A percentile compares a stretch with the other conserved stretches of the same genome.
These are phyloP conservation scores for Erigeron canadensis DNA, from an alignment of 129 eudicot genomes.

Conservation along the genomic window DNA sequence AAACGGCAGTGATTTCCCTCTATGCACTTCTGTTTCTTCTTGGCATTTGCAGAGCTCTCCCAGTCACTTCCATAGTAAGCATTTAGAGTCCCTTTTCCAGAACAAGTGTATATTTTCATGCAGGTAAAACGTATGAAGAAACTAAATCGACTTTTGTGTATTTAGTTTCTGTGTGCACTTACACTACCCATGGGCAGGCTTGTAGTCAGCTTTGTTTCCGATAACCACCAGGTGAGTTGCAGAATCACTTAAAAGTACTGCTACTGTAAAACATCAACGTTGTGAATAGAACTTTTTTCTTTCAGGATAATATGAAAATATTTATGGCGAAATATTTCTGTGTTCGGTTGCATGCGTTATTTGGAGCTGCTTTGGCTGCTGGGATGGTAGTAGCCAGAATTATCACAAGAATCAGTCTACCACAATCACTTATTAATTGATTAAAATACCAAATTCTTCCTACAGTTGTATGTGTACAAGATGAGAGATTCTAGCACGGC, in stretches of 20 bases:
- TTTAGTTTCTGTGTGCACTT: slow-evolving; percentile 65
- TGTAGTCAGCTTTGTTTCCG: slow-evolving; percentile 53
- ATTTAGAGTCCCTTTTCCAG: slow-evolving; percentile 5
- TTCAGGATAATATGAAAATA: slow-evolving; percentile 73
- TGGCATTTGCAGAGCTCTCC: slow-evolving; percentile 56
- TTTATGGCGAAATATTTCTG: slow-evolving; percentile 88
- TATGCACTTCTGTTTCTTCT: slow-evolving; percentile 50
- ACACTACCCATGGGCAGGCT: slow-evolving; percentile 69
- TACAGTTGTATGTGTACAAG: not conserved
- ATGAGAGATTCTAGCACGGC: slow-evolving; percentile 21
- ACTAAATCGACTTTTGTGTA: slow-evolving; percentile 21
- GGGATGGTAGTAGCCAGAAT: slow-evolving; percentile 75
- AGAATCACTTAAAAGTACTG: slow-evolving; percentile 4
- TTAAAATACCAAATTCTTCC: not conserved
- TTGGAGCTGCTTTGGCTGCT: slow-evolving; percentile 73
- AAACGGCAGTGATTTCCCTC: slow-evolving; percentile 47
- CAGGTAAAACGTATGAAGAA: slow-evolving; percentile 2
- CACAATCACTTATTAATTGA: slow-evolving; percentile 25
- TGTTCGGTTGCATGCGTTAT: slow-evolving; percentile 75
- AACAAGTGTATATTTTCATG: not conserved
- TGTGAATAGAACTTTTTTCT: not conserved
- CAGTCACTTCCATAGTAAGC: slow-evolving; percentile 66
- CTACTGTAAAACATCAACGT: not conserved
- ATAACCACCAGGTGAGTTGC: slow-evolving; percentile 71
- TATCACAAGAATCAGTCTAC: slow-evolving; percentile 21